These are phyloP conservation scores for Hypoxylon cercidicola DNA, from an alignment of 495 filamentous ascomycete species.

Conservation along the genomic window DNA sequence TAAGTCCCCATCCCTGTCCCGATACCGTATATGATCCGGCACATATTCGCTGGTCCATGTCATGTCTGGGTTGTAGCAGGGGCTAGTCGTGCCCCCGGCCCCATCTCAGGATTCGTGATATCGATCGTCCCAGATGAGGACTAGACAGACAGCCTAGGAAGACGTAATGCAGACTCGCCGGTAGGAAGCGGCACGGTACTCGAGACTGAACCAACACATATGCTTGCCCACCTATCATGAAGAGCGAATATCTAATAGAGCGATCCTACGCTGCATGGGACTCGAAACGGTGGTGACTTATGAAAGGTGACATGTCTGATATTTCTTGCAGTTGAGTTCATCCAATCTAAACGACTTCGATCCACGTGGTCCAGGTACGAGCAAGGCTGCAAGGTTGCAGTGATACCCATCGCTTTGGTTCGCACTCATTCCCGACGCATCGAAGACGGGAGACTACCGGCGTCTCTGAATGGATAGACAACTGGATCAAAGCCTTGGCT, in stretches of 20 bases:
- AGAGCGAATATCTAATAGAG: too few species aligned
- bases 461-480: background rate
- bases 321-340: background rate
- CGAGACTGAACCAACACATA: background rate
- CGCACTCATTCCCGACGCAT: too few species aligned
- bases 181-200: conserved; percentile 2
- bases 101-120: conserved; percentile 8
- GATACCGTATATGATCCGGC: background rate
- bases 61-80: background rate
- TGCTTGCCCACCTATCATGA: too few species aligned
- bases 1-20: conserved; percentile 6
- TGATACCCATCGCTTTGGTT: too few species aligned
- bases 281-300: too few species aligned
- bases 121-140: conserved; percentile 3
- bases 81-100: background rate
- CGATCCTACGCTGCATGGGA: too few species aligned
- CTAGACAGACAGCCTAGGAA: background rate
- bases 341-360: background rate
- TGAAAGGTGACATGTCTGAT: background rate
- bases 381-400: too few species aligned
- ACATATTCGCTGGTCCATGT: conserved; percentile 4
- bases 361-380: background rate
- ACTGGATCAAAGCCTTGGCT: conserved; percentile 4
- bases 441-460: background rate
- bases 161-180: conserved; percentile 5